Percentiles rank a stretch among this genome's conserved stretches.
These are phyloP conservation scores for Stachybotrys chlorohalonatus DNA, from an alignment of 2,329 filamentous ascomycete species.

Conservation along the genomic window DNA sequence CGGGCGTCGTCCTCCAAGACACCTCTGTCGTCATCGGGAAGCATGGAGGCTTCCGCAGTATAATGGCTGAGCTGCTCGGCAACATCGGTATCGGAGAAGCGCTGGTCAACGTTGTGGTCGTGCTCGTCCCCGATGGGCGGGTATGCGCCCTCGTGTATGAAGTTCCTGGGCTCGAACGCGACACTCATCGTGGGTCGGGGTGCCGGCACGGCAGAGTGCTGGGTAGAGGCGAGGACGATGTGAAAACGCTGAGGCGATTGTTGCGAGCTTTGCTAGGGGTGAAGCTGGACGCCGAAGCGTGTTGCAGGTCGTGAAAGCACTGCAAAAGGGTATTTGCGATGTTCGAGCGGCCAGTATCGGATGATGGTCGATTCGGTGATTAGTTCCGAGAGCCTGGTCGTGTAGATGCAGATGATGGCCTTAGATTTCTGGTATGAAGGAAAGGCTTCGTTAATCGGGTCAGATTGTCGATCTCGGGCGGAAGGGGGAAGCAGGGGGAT, in stretches of 20 bases:
- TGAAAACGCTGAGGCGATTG: constrained; percentile 2
- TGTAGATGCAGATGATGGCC: constrained; percentile 13
- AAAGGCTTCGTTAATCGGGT: background rate
- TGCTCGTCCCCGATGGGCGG: constrained; percentile 35
- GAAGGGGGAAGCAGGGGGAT: constrained; percentile 12
- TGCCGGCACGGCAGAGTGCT: constrained; percentile 3
- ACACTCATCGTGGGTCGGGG: constrained; percentile 34
- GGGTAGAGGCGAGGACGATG: constrained; percentile 8
- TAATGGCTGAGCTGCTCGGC: constrained; percentile 34
- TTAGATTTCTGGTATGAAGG: constrained; percentile 26
- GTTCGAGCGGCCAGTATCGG: background rate
- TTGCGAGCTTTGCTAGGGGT: background rate
- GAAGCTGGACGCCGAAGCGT: too few relatives aligned
- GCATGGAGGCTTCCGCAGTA: constrained; percentile 27
- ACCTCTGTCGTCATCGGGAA: constrained; percentile 23
- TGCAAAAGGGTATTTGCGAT: too few relatives aligned
- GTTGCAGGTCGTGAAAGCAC: too few relatives aligned
- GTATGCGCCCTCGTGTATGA: constrained; percentile 39
- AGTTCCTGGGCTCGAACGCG: constrained; percentile 40
- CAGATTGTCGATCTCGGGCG: constrained; percentile 4
- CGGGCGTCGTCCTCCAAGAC: constrained; percentile 24
- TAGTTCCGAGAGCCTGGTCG: background rate
- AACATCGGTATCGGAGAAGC: constrained; percentile 33
- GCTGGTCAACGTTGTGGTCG: constrained; percentile 30
- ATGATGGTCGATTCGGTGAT: background rate